A percentile compares a stretch with the other conserved stretches of the same genome.
Evolutionary conservation across 108 stramenopile genomes (phyloP).

Genomic region (Nannochloropsis gaditana): DNA sequence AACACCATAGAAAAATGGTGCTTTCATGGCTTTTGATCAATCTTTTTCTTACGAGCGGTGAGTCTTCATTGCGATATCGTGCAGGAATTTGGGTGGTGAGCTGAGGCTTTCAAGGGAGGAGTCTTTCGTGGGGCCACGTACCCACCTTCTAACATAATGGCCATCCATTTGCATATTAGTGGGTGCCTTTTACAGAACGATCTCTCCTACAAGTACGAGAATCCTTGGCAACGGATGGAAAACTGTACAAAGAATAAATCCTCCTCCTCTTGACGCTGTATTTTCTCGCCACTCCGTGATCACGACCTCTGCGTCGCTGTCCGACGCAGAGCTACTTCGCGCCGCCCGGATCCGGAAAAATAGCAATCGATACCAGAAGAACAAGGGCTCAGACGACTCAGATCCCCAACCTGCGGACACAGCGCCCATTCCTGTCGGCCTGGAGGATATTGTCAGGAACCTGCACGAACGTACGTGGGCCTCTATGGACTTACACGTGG

Average conservation of each 20-base stretch:
- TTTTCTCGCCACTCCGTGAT: neutral
- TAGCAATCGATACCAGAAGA: neutral
- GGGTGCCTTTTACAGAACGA: no score
- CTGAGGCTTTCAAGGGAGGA: neutral
- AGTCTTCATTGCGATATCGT: no score
- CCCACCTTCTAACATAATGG: neutral
- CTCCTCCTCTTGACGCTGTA: neutral
- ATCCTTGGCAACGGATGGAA: neutral
- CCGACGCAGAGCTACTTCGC: neutral
- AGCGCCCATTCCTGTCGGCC: neutral
- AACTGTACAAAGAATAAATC: neutral
- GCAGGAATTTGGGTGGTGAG: no score
- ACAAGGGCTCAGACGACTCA: neutral
- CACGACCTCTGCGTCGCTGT: neutral
- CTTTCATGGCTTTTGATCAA: no score
- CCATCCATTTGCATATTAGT: neutral
- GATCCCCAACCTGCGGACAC: neutral
- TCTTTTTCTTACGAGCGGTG: no score
- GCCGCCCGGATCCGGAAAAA: neutral
- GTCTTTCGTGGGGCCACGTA: neutral
- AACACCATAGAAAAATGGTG: no score
- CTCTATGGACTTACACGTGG: slow-evolving; percentile 1
- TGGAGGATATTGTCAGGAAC: neutral
- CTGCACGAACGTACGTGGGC: slow-evolving; percentile 12
- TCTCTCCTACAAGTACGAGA: neutral